These are phyloP conservation scores for Aspergillus cavernicola DNA, from an alignment of 495 filamentous ascomycete genomes.

Conservation along the genomic window DNA sequence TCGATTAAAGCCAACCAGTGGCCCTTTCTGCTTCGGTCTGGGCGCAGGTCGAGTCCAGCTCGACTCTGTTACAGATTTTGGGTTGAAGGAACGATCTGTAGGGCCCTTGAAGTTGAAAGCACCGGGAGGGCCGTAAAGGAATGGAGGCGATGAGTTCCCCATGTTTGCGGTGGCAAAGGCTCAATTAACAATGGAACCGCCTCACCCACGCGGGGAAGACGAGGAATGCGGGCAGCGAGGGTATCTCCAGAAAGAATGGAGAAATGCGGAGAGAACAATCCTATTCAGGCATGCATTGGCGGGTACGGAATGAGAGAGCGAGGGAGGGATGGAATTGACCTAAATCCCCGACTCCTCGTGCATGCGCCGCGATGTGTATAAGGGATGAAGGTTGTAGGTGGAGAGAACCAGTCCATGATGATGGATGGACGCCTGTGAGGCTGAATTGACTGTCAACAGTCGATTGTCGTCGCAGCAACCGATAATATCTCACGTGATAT, in stretches of 20 bases:
- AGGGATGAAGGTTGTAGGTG: background rate
- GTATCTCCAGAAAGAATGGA: background rate
- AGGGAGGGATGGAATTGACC: slow-evolving; percentile 8
- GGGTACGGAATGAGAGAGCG: slow-evolving; percentile 10
- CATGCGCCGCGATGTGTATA: slow-evolving; percentile 3
- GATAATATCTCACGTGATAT: slow-evolving; percentile 31
- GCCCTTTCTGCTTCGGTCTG: slow-evolving; percentile 64
- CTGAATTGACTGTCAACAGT: slow-evolving; percentile 19
- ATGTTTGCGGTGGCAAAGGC: slow-evolving; percentile 40
- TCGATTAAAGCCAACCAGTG: slow-evolving; percentile 70
- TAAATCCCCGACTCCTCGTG: slow-evolving; percentile 6
- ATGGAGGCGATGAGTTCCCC: slow-evolving; percentile 63
- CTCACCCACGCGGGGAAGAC: slow-evolving; percentile 33
- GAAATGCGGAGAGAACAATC: too few relatives aligned
- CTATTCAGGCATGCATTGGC: too few relatives aligned
- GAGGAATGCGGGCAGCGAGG: slow-evolving; percentile 29
- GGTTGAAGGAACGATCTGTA: slow-evolving; percentile 65
- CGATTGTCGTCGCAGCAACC: slow-evolving; percentile 38
- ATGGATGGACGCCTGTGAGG: background rate
- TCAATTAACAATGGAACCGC: slow-evolving; percentile 17
- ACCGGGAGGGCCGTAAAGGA: slow-evolving; percentile 64
- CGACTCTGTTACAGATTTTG: slow-evolving; percentile 73
- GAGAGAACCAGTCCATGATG: background rate
- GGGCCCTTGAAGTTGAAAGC: slow-evolving; percentile 47
- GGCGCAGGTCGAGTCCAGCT: slow-evolving; percentile 55